Evolutionary conservation across 495 filamentous ascomycete species (phyloP).

Genomic region (Podospora comata): DNA sequence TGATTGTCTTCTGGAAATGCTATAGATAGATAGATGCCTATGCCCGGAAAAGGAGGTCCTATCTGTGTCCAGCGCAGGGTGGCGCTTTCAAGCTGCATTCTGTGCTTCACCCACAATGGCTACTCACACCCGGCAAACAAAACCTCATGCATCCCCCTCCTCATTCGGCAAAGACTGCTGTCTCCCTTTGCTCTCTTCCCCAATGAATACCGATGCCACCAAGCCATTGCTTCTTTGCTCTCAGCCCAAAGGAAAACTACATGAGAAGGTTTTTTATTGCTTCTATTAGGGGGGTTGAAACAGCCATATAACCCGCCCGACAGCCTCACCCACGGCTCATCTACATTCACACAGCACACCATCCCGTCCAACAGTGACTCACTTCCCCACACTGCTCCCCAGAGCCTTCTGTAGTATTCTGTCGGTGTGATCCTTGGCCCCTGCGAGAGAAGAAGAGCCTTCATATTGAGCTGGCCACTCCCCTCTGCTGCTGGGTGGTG

Average conservation of each 20-base stretch:
- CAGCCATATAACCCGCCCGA: constrained; percentile 27
- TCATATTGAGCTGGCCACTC: constrained; percentile 30
- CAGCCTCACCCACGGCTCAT: constrained; percentile 28
- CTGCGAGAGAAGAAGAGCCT: constrained; percentile 5
- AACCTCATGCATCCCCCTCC: constrained; percentile 16
- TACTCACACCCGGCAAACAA: constrained; percentile 10
- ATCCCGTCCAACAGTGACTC: constrained; percentile 29
- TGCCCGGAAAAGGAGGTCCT: neutral
- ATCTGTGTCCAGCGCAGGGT: neutral
- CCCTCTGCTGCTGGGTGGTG: constrained; percentile 5
- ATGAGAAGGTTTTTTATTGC: neutral
- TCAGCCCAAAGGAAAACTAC: neutral
- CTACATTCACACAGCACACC: neutral
- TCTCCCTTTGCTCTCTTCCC: neutral
- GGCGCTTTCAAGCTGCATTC: constrained; percentile 11
- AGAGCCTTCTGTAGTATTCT: constrained; percentile 13
- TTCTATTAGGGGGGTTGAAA: constrained; percentile 26
- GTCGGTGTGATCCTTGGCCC: constrained; percentile 26
- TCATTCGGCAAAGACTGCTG: constrained; percentile 17
- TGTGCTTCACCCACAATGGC: neutral
- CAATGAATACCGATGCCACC: neutral
- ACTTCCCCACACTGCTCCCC: constrained; percentile 30
- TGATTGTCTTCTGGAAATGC: constrained; percentile 10
- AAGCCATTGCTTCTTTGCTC: constrained; percentile 6
- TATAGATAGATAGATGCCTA: constrained; percentile 4